These are phyloP conservation scores for Boletus insuetus DNA, from an alignment of 768 basidiomycete species.

Conservation along the genomic window DNA sequence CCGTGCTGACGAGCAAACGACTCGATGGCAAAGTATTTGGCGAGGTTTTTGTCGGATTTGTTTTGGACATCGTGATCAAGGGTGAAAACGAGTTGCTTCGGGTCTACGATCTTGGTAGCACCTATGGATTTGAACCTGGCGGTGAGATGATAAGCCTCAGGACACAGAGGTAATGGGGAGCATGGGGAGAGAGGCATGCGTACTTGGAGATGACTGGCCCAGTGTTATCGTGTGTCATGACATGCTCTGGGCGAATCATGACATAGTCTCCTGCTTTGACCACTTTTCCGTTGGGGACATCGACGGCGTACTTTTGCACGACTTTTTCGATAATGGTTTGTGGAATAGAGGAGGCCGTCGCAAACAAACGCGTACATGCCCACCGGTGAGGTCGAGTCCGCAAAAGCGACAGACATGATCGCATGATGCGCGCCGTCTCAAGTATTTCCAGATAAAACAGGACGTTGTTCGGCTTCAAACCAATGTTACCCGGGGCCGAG, in stretches of 20 bases:
- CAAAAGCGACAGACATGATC: conserved; percentile 6
- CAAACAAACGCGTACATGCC: conserved; percentile 24
- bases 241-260: conserved; percentile 97
- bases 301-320: conserved; percentile 96
- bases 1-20: conserved; percentile 80
- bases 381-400: neutral
- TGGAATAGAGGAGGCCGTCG: conserved; percentile 41
- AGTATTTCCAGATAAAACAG: too few relatives aligned
- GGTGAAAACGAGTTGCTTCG: conserved; percentile 89
- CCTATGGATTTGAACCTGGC: conserved; percentile 92
- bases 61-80: conserved; percentile 99
- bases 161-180: neutral
- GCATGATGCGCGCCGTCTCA: conserved; percentile 7
- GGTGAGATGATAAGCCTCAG: neutral
- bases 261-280: conserved; percentile 98
- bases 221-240: conserved; percentile 98
- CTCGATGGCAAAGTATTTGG: conserved; percentile 92
- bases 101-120: conserved; percentile 77
- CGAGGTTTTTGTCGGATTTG: conserved; percentile 82
- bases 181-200: conserved; percentile 24
- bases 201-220: conserved; percentile 98
- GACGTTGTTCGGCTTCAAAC: too few relatives aligned
- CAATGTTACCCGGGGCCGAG: too few relatives aligned
- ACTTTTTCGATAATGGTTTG: conserved; percentile 98
- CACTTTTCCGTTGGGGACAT: conserved; percentile 69